These are phyloP conservation scores for Glycine soja DNA, from an alignment of 306 rosid genomes.

Conservation along the genomic window DNA sequence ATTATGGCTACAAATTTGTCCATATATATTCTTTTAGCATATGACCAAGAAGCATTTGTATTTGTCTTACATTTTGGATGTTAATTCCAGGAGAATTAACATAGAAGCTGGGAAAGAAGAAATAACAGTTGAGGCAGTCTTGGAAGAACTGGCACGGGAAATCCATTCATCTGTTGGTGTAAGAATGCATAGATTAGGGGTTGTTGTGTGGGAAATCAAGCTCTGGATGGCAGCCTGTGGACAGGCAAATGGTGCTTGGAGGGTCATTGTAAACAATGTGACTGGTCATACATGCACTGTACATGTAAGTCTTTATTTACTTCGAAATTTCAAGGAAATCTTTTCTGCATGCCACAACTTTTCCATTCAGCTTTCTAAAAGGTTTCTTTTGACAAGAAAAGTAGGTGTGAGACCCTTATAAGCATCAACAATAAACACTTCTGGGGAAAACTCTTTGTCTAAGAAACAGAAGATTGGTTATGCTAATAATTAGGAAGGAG, in stretches of 20 bases:
- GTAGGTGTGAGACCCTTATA: conserved; percentile 12
- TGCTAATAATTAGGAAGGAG: background rate
- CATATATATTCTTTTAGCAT: conserved; percentile 32
- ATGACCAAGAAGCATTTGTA: conserved; percentile 36
- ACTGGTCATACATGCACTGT: conserved; percentile 95
- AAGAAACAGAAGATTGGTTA: conserved; percentile 13
- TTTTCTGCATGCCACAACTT: conserved; percentile 23
- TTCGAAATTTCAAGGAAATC: conserved; percentile 35
- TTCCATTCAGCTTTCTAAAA: conserved; percentile 19
- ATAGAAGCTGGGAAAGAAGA: conserved; percentile 71
- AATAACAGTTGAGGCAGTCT: conserved; percentile 64
- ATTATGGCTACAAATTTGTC: conserved; percentile 42
- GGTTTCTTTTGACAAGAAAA: conserved; percentile 35
- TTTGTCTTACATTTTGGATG: conserved; percentile 51
- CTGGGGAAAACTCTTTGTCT: background rate
- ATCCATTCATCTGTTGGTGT: conserved; percentile 88
- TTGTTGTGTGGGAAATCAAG: conserved; percentile 97
- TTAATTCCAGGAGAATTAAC: conserved; percentile 70
- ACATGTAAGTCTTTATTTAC: conserved; percentile 67
- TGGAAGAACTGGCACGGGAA: conserved; percentile 74
- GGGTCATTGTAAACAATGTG: conserved; percentile 91
- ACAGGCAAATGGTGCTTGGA: conserved; percentile 90
- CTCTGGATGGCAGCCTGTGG: conserved; percentile 83
- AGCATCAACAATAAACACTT: conserved; percentile 8
- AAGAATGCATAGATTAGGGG: conserved; percentile 96